Evolutionary conservation across 1,139 yeast genomes (phyloP).

Genomic region (Lodderomyces pseudojiufengensis): DNA sequence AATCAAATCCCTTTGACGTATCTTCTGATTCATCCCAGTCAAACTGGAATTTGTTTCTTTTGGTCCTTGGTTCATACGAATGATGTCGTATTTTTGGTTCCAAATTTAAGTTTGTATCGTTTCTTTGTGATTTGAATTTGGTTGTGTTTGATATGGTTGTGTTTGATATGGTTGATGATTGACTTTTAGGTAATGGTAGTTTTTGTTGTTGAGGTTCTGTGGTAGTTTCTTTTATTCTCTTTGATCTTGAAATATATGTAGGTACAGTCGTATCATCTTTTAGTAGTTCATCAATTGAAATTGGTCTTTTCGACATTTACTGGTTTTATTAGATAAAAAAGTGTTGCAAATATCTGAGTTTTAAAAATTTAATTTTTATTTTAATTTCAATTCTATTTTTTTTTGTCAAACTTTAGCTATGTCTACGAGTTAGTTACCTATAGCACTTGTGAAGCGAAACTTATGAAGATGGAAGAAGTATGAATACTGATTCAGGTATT

Average conservation of each 20-base stretch:
- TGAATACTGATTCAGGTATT: no score
- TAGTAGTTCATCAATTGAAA: constrained; percentile 45
- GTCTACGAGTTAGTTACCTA: no score
- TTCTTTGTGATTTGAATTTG: no score
- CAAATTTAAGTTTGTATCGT: no score
- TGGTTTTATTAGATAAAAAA: constrained; percentile 8
- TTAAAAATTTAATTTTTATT: no score
- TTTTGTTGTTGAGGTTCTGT: constrained; percentile 7
- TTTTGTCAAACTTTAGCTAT: no score
- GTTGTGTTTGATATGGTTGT: no score
- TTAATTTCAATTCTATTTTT: no score
- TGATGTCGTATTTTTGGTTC: no score
- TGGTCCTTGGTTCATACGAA: constrained; percentile 1
- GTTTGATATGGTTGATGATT: constrained; percentile 4
- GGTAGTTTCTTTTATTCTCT: constrained; percentile 35
- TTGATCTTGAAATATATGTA: constrained; percentile 45
- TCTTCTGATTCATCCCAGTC: constrained; percentile 72
- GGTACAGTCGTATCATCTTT: constrained; percentile 28
- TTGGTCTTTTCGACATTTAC: constrained; percentile 25
- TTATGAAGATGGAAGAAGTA: no score
- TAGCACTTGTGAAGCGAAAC: no score
- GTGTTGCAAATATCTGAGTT: no score
- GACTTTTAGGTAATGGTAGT: constrained; percentile 1
- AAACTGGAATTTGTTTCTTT: constrained; percentile 44
- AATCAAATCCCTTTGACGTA: constrained; percentile 46